Evolutionary conservation across 2,329 filamentous ascomycete species (phyloP).

Genomic region (Plectosphaerella cucumerina): DNA sequence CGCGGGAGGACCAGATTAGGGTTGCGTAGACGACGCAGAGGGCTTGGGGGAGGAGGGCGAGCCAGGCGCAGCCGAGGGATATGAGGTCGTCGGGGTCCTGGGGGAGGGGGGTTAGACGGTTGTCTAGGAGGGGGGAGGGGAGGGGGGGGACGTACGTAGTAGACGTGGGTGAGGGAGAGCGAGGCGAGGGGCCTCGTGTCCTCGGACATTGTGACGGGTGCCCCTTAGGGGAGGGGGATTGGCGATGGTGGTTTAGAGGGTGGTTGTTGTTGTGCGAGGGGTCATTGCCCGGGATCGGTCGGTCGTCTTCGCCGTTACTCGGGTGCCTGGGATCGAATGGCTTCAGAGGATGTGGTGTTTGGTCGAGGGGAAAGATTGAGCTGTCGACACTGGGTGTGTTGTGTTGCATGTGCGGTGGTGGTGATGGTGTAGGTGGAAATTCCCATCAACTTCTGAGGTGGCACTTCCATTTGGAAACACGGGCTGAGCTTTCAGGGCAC

Average conservation of each 20-base stretch:
- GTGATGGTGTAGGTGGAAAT: no score
- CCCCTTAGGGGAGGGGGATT: not conserved
- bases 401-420: no score
- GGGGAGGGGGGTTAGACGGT: not conserved
- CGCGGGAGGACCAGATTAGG: slow-evolving; percentile 84
- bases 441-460: no score
- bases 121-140: slow-evolving; percentile 1
- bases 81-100: slow-evolving; percentile 82
- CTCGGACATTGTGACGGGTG: slow-evolving; percentile 17
- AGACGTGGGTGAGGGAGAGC: slow-evolving; percentile 90
- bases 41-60: slow-evolving; percentile 88
- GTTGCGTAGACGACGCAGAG: slow-evolving; percentile 88
- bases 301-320: not conserved
- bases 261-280: not conserved
- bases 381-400: no score
- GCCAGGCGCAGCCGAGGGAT: slow-evolving; percentile 87
- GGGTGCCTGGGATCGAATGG: no score
- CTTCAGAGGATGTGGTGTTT: no score
- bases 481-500: no score
- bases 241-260: not conserved
- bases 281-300: not conserved
- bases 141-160: slow-evolving; percentile 49
- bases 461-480: no score
- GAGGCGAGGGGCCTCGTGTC: slow-evolving; percentile 67
- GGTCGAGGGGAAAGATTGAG: no score